These are phyloP conservation scores for Aspergillus tubingensis DNA, from an alignment of 2,329 filamentous ascomycete genomes.

Conservation along the genomic window DNA sequence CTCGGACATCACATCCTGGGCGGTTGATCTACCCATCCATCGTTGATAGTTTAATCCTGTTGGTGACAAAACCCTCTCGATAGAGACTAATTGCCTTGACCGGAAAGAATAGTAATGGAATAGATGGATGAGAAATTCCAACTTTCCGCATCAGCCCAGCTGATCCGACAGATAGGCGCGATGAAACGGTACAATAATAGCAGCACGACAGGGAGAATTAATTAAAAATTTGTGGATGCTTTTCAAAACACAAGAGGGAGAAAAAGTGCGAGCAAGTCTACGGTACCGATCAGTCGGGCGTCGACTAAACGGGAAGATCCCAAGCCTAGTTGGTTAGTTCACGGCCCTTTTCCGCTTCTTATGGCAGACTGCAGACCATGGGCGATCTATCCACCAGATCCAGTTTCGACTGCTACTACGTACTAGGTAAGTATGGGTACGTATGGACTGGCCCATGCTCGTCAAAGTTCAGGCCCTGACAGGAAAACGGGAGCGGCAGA, in stretches of 20 bases:
- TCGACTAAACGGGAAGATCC: conserved; percentile 4
- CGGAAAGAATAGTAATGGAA: not conserved
- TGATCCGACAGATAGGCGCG: not conserved
- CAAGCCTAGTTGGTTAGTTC: not conserved
- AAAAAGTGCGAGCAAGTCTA: conserved; percentile 5
- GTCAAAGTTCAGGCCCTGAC: conserved; percentile 28
- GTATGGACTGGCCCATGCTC: conserved; percentile 25
- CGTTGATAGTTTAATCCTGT: conserved; percentile 1
- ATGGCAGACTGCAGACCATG: conserved; percentile 5
- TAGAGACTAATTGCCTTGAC: not conserved
- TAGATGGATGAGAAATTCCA: not conserved
- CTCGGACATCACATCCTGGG: conserved; percentile 5
- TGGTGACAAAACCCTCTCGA: not conserved
- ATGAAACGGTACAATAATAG: not conserved
- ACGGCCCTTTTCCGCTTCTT: conserved; percentile 4
- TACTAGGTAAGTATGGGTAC: not conserved
- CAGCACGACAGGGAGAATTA: not conserved
- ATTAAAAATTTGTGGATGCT: not conserved
- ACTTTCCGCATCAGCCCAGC: not conserved
- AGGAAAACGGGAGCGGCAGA: conserved; percentile 29
- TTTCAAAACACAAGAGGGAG: not conserved
- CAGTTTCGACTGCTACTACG: conserved; percentile 10
- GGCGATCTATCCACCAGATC: conserved; percentile 17
- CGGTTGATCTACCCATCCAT: not conserved
- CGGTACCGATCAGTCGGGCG: conserved; percentile 5